phyloP scores from a whole-genome alignment of 305 asterid species.

The Fraxinus angustifolia region DNA sequence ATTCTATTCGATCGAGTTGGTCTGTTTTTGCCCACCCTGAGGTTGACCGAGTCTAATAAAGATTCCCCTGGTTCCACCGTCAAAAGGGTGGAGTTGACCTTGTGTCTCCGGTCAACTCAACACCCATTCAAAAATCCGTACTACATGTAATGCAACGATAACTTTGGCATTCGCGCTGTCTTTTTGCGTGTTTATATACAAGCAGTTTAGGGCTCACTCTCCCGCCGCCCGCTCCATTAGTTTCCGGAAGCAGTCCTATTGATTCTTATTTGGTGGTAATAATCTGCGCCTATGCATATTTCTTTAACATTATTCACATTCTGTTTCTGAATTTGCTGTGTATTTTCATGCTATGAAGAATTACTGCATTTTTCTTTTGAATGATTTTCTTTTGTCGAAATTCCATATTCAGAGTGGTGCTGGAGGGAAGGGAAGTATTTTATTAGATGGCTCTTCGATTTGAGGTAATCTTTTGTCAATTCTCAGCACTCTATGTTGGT shows the following conservation, averaged over 20 bases:
- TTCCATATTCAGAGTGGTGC: neutral
- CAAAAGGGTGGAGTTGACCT: neutral
- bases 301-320: neutral
- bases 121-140: neutral
- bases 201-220: neutral
- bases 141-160: neutral
- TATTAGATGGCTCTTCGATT: slow-evolving; percentile 48
- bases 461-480: slow-evolving; percentile 34
- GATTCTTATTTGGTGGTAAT: neutral
- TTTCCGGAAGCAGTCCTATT: neutral
- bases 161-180: neutral
- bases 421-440: neutral
- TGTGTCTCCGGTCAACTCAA: neutral
- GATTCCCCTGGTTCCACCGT: neutral
- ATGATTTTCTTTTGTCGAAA: neutral
- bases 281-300: neutral
- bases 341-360: neutral
- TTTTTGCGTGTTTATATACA: neutral
- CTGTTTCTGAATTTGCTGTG: neutral
- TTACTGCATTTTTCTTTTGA: neutral
- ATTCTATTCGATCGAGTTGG: no score
- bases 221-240: neutral
- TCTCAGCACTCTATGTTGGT: neutral
- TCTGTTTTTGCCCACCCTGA: no score
- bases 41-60: no score